phyloP scores from a whole-genome alignment of 2,329 filamentous ascomycete species.

The Paracamarosporium sp. region DNA sequence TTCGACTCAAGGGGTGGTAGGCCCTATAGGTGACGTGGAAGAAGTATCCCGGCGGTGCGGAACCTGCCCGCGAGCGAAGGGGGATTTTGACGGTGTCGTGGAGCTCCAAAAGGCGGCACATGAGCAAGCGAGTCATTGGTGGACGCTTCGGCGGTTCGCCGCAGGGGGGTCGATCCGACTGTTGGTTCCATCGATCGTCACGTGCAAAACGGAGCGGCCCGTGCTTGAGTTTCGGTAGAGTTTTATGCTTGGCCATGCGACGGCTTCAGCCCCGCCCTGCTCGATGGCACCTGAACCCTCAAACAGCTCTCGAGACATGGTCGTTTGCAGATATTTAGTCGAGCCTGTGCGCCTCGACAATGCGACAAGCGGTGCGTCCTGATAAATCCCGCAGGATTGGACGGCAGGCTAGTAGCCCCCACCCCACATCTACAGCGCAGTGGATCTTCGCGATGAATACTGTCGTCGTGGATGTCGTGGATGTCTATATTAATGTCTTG shows the following conservation, averaged over 20 bases:
- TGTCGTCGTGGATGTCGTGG: too few species aligned
- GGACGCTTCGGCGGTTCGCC: background rate
- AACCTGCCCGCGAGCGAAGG: background rate
- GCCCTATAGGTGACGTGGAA: background rate
- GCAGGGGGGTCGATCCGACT: background rate
- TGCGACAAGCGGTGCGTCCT: background rate
- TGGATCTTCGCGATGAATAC: too few species aligned
- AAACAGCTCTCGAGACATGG: conserved; percentile 11
- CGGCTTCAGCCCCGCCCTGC: conserved; percentile 9
- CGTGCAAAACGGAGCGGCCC: conserved; percentile 6
- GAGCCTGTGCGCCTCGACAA: background rate
- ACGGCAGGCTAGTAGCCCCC: background rate
- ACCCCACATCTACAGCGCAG: background rate
- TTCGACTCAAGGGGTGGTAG: background rate
- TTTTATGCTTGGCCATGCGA: conserved; percentile 18
- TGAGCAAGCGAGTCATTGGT: background rate
- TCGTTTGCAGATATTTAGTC: background rate
- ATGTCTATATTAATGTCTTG: too few species aligned
- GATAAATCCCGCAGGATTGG: background rate
- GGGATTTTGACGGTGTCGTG: background rate
- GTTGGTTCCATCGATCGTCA: background rate
- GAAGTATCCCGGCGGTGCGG: background rate
- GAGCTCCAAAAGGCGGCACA: background rate
- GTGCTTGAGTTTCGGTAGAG: conserved; percentile 17
- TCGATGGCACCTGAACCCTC: background rate